A percentile compares a stretch with the other conserved stretches of the same genome.
Conservation (phyloP, 768 basidiomycete species). For the Tricholoma hemisulphureum region DNA sequence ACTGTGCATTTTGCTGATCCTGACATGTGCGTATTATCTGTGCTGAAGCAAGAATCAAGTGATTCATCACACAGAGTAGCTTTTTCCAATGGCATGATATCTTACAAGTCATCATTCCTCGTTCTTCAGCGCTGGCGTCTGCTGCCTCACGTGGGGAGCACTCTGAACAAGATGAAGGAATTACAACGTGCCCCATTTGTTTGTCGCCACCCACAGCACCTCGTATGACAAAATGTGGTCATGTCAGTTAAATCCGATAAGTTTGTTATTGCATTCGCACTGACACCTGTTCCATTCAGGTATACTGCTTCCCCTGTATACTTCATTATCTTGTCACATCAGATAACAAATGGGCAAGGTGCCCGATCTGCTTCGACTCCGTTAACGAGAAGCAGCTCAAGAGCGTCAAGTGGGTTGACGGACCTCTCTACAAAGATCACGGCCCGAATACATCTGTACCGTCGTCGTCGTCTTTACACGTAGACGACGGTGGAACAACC, state of each 20-base stretch:
- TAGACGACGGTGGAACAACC: slow-evolving; percentile 36
- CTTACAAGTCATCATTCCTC: slow-evolving; percentile 90
- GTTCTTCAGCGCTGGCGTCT: slow-evolving; percentile 70
- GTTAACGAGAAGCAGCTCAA: slow-evolving; percentile 89
- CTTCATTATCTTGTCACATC: slow-evolving; percentile 85
- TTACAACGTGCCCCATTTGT: slow-evolving; percentile 90
- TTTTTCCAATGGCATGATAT: slow-evolving; percentile 97
- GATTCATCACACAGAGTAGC: slow-evolving; percentile 43
- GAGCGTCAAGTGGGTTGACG: slow-evolving; percentile 87
- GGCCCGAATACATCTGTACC: slow-evolving; percentile 34
- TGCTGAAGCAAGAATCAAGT: neutral
- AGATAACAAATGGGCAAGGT: slow-evolving; percentile 87
- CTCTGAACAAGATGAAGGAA: slow-evolving; percentile 51
- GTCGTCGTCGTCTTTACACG: slow-evolving; percentile 45
- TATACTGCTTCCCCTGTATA: slow-evolving; percentile 94
- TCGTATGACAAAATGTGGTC: slow-evolving; percentile 95
- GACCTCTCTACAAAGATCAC: slow-evolving; percentile 34
- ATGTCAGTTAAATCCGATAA: slow-evolving; percentile 58
- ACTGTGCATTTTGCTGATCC: slow-evolving; percentile 97
- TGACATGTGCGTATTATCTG: slow-evolving; percentile 68
- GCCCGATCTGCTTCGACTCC: slow-evolving; percentile 96
- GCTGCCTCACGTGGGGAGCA: slow-evolving; percentile 49
- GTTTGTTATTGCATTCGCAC: slow-evolving; percentile 4
- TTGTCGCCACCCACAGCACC: slow-evolving; percentile 86
- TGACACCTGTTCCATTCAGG: slow-evolving; percentile 41